Base-by-base conservation (phyloP, 2,329 filamentous ascomycete species). In the Ciborinia camelliae region DNA sequence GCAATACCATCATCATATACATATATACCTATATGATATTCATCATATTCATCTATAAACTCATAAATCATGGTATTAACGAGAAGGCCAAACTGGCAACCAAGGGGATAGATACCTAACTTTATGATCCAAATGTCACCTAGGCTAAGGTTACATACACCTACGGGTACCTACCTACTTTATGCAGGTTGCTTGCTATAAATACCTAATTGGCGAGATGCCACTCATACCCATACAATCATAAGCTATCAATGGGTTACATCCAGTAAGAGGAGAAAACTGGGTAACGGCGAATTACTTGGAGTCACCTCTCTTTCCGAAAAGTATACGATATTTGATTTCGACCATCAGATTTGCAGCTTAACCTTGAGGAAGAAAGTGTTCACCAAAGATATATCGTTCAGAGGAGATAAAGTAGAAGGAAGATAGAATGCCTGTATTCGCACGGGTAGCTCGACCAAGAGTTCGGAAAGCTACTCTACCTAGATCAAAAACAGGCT, bases 401-500 rank as follows among this genome's bases (percentile, higher is more conserved):
- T 8, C 14, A 48, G n/a, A 2, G 15, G 28, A 1, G 23, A 28
- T 48, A 48, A n/a, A n/a, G n/a, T n/a, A n/a, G n/a, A n/a, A n/a
- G n/a, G n/a, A n/a, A n/a, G n/a, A n/a, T n/a, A n/a, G n/a, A 37
- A 48, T 48, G 12, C 15, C 12, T 48, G 5, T 23, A 26, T 14
- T 26, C 4, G 14, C 2, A 23, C n/a, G 15, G 45, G 23, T 14
- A 15, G 7, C 26, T 15, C 26, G 6, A 7, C 47, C 47, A n/a
- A n/a, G 47, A 26, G 23, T 15, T 15, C n/a, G 52, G 32, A 39
- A 26, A 26, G 52, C 52, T 39, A 15, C 8, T 54, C 23, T 26
- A 39, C n/a, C 52, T 39, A 54, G 52, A 54, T 54, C 12, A 14
- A 54, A 37, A 37, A 9, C n/a, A 54, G 52, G n/a, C 32, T 54